Percentiles rank a stretch among this genome's conserved stretches.
phyloP scores from a whole-genome alignment of 257 asterid genomes.

The Solanum rostratum region DNA sequence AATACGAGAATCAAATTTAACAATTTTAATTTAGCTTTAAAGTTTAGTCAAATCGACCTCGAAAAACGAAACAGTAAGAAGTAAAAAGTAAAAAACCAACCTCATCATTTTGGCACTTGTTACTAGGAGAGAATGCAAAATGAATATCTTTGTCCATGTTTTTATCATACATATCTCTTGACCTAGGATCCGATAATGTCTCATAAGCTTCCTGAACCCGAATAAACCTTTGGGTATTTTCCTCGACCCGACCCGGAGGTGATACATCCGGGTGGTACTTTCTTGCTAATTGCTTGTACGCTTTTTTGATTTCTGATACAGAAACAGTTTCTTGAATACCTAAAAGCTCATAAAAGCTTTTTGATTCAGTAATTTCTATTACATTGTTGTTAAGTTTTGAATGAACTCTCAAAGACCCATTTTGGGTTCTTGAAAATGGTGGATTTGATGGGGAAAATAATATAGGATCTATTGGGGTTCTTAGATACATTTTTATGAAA shows the following conservation, averaged over 20 bases:
- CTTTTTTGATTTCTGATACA: conserved; percentile 55
- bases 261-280: conserved; percentile 94
- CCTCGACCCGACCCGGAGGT: conserved; percentile 74
- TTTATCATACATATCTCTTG: conserved; percentile 49
- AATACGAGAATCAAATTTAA: too few relatives aligned
- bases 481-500: background rate
- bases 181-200: conserved; percentile 66
- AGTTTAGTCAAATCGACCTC: too few relatives aligned
- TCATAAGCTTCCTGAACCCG: conserved; percentile 84
- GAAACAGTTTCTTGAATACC: conserved; percentile 64
- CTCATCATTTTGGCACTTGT: conserved; percentile 32
- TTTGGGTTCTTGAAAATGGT: background rate
- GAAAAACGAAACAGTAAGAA: too few relatives aligned
- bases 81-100: conserved; percentile 8
- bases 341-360: conserved; percentile 54
- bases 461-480: conserved; percentile 1
- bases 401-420: background rate
- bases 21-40: too few relatives aligned
- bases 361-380: background rate
- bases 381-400: conserved; percentile 2
- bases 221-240: conserved; percentile 55
- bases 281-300: conserved; percentile 76
- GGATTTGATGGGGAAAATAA: conserved; percentile 3
- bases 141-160: conserved; percentile 41
- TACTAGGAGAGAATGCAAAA: conserved; percentile 36